Conservation (phyloP, 208 protist species). For the Acanthamoeba triangularis region DNA sequence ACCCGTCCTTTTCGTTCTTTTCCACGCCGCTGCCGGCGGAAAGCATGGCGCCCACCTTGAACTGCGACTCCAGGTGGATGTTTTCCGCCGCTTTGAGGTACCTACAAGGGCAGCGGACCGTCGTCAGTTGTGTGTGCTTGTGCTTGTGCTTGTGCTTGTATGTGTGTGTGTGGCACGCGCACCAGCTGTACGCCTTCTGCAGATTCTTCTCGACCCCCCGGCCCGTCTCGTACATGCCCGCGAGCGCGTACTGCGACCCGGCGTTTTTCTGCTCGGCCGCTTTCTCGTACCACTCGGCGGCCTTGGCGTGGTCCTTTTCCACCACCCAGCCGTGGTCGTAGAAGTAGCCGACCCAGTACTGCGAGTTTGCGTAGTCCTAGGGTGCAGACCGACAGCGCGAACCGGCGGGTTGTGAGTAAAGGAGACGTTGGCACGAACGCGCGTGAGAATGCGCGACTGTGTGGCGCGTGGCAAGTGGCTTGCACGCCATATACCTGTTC, state of each 20-base stretch:
- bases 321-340: slow-evolving; percentile 68
- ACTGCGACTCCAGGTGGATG: slow-evolving; percentile 48
- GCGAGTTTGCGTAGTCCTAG: slow-evolving; percentile 67
- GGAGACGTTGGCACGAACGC: neutral
- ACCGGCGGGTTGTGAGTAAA: neutral
- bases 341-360: slow-evolving; percentile 70
- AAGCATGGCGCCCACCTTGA: slow-evolving; percentile 61
- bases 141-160: neutral
- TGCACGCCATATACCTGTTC: neutral
- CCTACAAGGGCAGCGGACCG: neutral
- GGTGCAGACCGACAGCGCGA: neutral
- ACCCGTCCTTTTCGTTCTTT: slow-evolving; percentile 62
- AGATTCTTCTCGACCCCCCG: slow-evolving; percentile 35
- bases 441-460: neutral
- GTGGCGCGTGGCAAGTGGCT: too few relatives aligned
- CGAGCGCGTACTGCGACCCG: slow-evolving; percentile 59
- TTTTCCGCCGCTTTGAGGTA: slow-evolving; percentile 51
- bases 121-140: neutral
- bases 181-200: slow-evolving; percentile 57
- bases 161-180: neutral
- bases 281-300: slow-evolving; percentile 53
- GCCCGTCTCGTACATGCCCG: slow-evolving; percentile 54
- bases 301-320: slow-evolving; percentile 71
- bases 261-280: slow-evolving; percentile 70
- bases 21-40: slow-evolving; percentile 42